Evolutionary conservation across 2,329 filamentous ascomycete species (phyloP), one percentile per base, ranked within the genome.

Genomic region (Apiospora koreana): DNA sequence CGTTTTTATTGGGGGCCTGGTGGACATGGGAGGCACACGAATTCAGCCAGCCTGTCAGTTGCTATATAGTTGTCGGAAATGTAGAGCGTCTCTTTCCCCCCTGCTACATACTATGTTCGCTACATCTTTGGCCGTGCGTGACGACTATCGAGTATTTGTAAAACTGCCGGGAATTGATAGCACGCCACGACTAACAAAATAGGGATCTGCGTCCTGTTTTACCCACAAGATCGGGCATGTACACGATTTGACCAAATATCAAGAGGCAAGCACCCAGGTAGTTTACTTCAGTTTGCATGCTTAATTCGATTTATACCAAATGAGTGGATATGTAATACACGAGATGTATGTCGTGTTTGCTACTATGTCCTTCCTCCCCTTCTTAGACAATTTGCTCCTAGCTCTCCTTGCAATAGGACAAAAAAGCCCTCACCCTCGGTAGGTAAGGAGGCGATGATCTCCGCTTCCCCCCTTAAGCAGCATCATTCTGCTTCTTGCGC

Each of bases 401-500:
- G 23, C 45, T 48, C 12, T 2, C 21, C 45, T 8, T n/a, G 7
- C 18, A 48, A 23, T 14, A 21, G 41, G 41, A 16, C 4, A 43
- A 16, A 16, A 43, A 16, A 16, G 1, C 43, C 21, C 43, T 18
- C 18, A n/a, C 18, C 43, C 18, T n/a, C 18, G 18, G n/a, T n/a
- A n/a, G n/a, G n/a, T n/a, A n/a, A n/a, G n/a, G n/a, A n/a, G n/a
- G 41, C 41, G 18, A 7, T 46, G 2, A 8, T 8, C 18, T 46
- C 18, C 1, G 2, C 8, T 21, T n/a, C n/a, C 8, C 7, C 21
- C 50, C 58, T 68, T 31, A 89, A 80, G 88, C 82, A n/a, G 86
- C 87, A 77, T 94, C 87, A 77, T 94, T 94, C 86, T 96, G 89
- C 76, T 88, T 88, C 88, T 93, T 92, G 76, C 94, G 90, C 75